Evolutionary conservation across 305 asterid genomes (phyloP).

Genomic region (Rubia occidens): DNA sequence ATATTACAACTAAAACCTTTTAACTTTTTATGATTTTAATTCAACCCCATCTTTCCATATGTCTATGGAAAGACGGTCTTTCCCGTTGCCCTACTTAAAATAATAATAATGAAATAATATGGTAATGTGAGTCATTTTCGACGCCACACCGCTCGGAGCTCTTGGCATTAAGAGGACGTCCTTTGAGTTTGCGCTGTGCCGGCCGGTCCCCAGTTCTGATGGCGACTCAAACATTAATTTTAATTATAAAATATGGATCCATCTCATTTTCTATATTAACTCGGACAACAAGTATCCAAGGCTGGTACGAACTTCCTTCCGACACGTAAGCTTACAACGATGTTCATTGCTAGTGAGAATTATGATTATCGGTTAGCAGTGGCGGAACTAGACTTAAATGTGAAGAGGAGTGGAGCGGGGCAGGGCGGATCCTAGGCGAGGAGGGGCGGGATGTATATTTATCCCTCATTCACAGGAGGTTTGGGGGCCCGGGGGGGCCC

Average conservation of each 20-base stretch:
- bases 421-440: too few species aligned
- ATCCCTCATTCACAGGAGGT: too few species aligned
- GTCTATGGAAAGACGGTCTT: too few species aligned
- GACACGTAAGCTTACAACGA: not conserved
- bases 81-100: not conserved
- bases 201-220: constrained; percentile 4
- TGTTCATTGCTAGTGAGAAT: not conserved
- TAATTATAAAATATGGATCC: constrained; percentile 1
- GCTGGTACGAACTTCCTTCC: constrained; percentile 1
- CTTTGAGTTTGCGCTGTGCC: not conserved
- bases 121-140: constrained; percentile 18
- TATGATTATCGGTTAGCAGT: too few species aligned
- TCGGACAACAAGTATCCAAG: constrained; percentile 18
- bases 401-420: too few species aligned
- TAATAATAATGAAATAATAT: not conserved
- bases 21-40: too few species aligned
- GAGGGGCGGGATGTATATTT: too few species aligned
- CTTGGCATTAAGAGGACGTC: constrained; percentile 9
- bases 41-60: too few species aligned
- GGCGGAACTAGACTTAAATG: too few species aligned
- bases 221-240: not conserved
- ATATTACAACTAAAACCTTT: too few species aligned
- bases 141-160: constrained; percentile 16
- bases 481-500: too few species aligned
- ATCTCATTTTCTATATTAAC: not conserved